Percentiles rank a stretch among this genome's conserved stretches.
Conservation (phyloP, 208 protist genomes). For the Leishmania braziliensis region DNA sequence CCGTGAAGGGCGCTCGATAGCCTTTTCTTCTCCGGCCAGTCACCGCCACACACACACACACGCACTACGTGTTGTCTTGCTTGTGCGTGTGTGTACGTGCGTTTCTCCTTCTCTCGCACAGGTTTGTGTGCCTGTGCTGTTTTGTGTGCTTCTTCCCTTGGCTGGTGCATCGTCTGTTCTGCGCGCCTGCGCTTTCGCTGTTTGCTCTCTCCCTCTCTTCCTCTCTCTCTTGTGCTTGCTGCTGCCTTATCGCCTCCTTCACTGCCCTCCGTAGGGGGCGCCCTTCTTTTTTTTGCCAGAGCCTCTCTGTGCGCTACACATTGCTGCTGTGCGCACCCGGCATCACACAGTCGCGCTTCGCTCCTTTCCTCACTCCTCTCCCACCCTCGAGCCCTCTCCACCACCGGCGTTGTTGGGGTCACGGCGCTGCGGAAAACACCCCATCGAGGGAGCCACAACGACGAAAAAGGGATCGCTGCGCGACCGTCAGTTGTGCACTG, state of each 20-base stretch:
- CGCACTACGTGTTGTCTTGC: background rate
- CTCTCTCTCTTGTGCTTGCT: no score
- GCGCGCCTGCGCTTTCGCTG: background rate
- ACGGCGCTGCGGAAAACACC: background rate
- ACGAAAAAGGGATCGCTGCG: background rate
- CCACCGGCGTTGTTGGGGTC: background rate
- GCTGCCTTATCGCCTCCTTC: no score
- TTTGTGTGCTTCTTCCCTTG: background rate
- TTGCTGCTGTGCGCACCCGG: background rate
- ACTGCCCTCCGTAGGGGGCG: no score
- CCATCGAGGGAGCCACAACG: background rate
- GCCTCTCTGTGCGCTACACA: background rate
- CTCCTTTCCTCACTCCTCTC: background rate
- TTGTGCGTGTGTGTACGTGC: background rate
- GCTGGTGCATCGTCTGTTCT: no score
- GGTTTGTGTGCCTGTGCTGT: background rate
- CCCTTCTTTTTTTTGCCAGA: no score
- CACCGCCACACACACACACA: background rate
- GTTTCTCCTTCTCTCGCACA: background rate
- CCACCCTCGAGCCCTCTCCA: background rate
- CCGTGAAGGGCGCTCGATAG: background rate
- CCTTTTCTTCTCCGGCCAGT: background rate
- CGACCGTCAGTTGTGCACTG: background rate
- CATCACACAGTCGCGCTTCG: background rate
- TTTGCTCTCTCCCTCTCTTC: background rate